Base-by-base conservation (phyloP, 768 basidiomycete species). In the Chalciporus chontae region DNA sequence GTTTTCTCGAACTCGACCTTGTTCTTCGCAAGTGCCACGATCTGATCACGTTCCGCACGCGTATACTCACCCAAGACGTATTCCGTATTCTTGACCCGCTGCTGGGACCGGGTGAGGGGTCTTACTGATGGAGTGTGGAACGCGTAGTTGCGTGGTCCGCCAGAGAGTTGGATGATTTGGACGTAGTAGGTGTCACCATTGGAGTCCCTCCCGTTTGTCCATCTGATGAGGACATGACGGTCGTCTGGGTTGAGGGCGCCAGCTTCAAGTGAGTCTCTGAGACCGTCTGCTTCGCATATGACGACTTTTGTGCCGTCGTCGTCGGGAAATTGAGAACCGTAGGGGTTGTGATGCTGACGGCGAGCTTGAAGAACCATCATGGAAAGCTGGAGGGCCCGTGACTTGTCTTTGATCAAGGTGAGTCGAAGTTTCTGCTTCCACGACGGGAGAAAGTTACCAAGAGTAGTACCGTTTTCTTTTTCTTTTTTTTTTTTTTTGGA, bases 211-310 rank as follows among this genome's bases (percentile, higher is more conserved):
- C 42, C 32, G n/a, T 43, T 52, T 17, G 36, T 27, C 45, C 45
- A 52, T n/a, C 15, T 18, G 23, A 52, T 44, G 31, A 40, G 43
- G 36, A 42, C 29, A 23, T 41, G 39, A 39, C 41, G 46, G 29
- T 48, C 42, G 23, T 40, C 43, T 6, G 43, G 39, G 10, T 50
- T 32, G 10, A 31, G 29, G 8, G 23, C 32, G n/a, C n/a, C n/a
- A n/a, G n/a, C n/a, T n/a, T n/a, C n/a, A n/a, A n/a, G n/a, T n/a
- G n/a, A n/a, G n/a, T n/a, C n/a, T 21, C 19, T 19, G 14, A 42
- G 27, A 18, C 48, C 43, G 3, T 48, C 21, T 50, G 56, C 56
- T 24, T 69, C 73, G 62, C 18, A 43, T 15, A 26, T 31, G 6
- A 52, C 27, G 19, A 41, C 45, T 37, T 52, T 52, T 18, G 32